Conservation (phyloP, 169 alveolate genomes). For the Eimeria sp. region DNA sequence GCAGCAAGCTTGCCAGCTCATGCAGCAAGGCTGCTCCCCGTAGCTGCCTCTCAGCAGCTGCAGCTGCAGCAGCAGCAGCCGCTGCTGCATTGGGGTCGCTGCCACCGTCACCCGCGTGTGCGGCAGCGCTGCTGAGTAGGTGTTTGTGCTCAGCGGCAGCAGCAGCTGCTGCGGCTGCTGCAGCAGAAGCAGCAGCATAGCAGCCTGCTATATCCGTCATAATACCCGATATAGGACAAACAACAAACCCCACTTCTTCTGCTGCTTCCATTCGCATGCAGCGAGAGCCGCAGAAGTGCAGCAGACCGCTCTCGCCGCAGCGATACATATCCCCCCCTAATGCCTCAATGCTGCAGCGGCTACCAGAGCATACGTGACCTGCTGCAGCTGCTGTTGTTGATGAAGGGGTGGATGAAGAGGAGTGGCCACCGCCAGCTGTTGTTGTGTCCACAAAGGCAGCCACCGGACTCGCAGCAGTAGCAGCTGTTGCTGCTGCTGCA, state of each 20-base stretch:
- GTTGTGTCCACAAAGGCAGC: background rate
- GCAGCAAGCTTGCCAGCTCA: conserved; percentile 26
- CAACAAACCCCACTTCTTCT: conserved; percentile 6
- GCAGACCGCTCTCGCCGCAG: conserved; percentile 34
- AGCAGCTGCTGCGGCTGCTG: no score
- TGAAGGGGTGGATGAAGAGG: background rate
- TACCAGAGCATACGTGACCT: background rate
- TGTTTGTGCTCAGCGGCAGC: background rate
- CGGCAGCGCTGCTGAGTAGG: background rate
- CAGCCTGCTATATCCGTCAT: conserved; percentile 47
- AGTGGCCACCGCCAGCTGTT: background rate
- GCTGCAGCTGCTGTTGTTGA: background rate
- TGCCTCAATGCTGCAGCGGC: conserved; percentile 6
- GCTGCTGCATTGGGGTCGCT: background rate
- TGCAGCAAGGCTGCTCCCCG: background rate
- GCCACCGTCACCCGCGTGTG: background rate
- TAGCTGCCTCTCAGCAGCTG: background rate
- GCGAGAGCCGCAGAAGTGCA: conserved; percentile 41
- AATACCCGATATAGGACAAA: conserved; percentile 16
- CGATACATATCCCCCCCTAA: background rate
- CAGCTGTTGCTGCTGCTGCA: conserved; percentile 6
- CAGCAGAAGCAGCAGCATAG: background rate
- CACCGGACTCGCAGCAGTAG: no score
- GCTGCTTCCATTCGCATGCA: conserved; percentile 47
- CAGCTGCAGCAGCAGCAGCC: conserved; percentile 11